Evolutionary conservation across 1,139 yeast genomes (phyloP).

Genomic region (Yamadazyma aaseri): DNA sequence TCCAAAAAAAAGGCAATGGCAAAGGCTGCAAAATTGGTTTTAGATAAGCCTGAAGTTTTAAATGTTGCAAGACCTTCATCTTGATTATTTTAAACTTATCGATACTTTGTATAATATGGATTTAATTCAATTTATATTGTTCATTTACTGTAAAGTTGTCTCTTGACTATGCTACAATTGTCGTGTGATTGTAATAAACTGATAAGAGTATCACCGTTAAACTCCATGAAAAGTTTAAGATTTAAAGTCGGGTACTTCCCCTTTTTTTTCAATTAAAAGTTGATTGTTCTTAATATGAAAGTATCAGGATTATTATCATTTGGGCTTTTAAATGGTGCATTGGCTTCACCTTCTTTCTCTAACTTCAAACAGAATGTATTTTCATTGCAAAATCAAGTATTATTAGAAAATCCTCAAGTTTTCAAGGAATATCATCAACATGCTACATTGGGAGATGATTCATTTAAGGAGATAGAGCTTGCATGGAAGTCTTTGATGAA

Average conservation of each 20-base stretch:
- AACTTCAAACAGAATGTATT: constrained; percentile 7
- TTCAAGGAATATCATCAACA: constrained; percentile 5
- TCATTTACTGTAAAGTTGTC: too few species aligned
- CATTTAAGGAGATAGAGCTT: constrained; percentile 1
- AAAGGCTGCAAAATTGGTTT: constrained; percentile 46
- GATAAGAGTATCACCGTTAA: background rate
- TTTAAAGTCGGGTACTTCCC: too few species aligned
- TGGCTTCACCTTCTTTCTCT: constrained; percentile 1
- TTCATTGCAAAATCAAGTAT: constrained; percentile 6
- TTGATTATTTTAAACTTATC: background rate
- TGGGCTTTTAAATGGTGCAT: background rate
- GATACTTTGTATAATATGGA: too few species aligned
- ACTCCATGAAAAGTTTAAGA: background rate
- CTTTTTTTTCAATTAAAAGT: too few species aligned
- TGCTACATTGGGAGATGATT: background rate
- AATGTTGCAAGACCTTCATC: constrained; percentile 1
- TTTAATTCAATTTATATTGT: too few species aligned
- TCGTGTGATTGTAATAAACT: background rate
- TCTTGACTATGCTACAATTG: too few species aligned
- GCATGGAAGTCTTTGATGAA: constrained; percentile 6
- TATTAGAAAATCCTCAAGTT: constrained; percentile 8
- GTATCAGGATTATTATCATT: too few species aligned
- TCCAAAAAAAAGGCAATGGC: constrained; percentile 47
- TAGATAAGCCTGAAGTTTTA: constrained; percentile 20
- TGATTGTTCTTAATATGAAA: too few species aligned